phyloP scores from a whole-genome alignment of 495 filamentous ascomycete species.

The Hypoxylon crocopeplum region DNA sequence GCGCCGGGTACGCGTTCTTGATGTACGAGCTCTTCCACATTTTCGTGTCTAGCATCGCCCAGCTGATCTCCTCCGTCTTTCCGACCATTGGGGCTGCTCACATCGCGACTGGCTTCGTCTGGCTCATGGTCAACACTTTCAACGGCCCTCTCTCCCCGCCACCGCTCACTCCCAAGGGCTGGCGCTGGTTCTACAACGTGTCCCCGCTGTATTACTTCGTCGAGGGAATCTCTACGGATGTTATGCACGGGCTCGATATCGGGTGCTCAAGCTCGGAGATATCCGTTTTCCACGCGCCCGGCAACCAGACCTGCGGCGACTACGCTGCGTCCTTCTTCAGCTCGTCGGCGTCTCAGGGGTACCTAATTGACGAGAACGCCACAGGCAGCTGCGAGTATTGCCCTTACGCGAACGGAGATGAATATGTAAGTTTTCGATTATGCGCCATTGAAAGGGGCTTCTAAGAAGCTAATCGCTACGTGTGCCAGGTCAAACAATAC shows the following conservation, averaged over 20 bases:
- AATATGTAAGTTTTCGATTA: constrained; percentile 20
- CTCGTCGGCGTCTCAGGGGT: constrained; percentile 54
- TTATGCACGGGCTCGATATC: constrained; percentile 62
- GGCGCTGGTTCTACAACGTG: constrained; percentile 72
- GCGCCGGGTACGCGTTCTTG: constrained; percentile 36
- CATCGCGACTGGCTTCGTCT: constrained; percentile 60
- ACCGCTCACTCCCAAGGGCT: constrained; percentile 56
- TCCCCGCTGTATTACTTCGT: constrained; percentile 76
- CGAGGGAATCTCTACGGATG: constrained; percentile 62
- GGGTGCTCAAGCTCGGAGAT: constrained; percentile 66
- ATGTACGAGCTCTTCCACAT: constrained; percentile 50
- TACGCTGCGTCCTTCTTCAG: constrained; percentile 64
- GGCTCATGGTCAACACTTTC: constrained; percentile 60
- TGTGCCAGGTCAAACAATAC: not conserved
- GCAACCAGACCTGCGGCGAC: constrained; percentile 56
- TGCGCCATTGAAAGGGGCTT: no score
- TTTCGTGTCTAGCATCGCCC: constrained; percentile 58
- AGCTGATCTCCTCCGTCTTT: constrained; percentile 59
- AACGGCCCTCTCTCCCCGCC: constrained; percentile 63
- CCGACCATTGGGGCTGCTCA: constrained; percentile 62
- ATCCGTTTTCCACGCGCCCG: constrained; percentile 58
- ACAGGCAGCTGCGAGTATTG: constrained; percentile 68
- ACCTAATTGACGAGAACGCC: constrained; percentile 57
- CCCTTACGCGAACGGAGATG: constrained; percentile 24
- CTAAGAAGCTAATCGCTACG: no score